Evolutionary conservation across 768 basidiomycete species (phyloP).

Genomic region (Termitomyces eurrhizus): DNA sequence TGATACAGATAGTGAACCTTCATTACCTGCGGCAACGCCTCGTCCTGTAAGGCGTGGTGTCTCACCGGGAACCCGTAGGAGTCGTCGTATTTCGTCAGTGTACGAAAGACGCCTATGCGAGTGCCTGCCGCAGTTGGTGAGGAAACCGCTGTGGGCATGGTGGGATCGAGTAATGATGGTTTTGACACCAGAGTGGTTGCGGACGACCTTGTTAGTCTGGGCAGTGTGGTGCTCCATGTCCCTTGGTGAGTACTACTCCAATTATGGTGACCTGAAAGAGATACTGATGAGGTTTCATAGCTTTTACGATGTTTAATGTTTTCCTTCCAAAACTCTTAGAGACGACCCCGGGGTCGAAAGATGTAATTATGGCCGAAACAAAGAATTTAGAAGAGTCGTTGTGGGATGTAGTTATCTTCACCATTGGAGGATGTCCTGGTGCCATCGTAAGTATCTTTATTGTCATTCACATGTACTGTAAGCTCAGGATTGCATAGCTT

Average conservation of each 20-base stretch:
- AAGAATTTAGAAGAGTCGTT: slow-evolving; percentile 59
- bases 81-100: slow-evolving; percentile 35
- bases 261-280: background rate
- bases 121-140: slow-evolving; percentile 49
- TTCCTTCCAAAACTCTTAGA: slow-evolving; percentile 86
- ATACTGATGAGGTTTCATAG: slow-evolving; percentile 30
- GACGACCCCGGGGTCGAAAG: slow-evolving; percentile 49
- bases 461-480: slow-evolving; percentile 1
- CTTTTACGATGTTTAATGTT: slow-evolving; percentile 92
- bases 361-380: slow-evolving; percentile 17
- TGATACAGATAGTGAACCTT: slow-evolving; percentile 7
- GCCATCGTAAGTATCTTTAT: slow-evolving; percentile 54
- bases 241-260: slow-evolving; percentile 47
- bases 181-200: slow-evolving; percentile 69
- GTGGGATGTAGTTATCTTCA: slow-evolving; percentile 86
- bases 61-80: background rate
- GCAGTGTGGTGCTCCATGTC: slow-evolving; percentile 71
- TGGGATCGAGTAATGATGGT: slow-evolving; percentile 65
- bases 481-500: slow-evolving; percentile 39
- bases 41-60: slow-evolving; percentile 2
- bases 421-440: slow-evolving; percentile 81
- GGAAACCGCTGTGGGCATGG: slow-evolving; percentile 65
- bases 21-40: slow-evolving; percentile 1
- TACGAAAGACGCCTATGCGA: slow-evolving; percentile 42
- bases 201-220: slow-evolving; percentile 81